Percentiles rank a stretch among this genome's conserved stretches.
phyloP scores from a whole-genome alignment of 2,329 filamentous ascomycete genomes.

The Parastagonospora avenae region DNA sequence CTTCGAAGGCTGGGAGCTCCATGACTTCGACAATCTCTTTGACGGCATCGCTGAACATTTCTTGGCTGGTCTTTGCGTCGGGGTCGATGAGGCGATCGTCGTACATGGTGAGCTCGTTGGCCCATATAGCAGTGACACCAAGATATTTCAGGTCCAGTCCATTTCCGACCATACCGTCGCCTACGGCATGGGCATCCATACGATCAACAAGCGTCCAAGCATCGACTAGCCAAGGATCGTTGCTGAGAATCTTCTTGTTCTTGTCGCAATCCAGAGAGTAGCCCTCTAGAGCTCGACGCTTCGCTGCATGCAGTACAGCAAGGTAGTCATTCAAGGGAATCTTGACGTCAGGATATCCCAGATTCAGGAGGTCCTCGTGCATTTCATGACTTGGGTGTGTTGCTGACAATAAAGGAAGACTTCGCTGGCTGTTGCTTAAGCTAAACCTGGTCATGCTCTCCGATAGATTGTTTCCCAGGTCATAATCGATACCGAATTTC shows the following conservation, averaged over 20 bases:
- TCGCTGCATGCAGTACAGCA: conserved; percentile 48
- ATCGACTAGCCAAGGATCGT: conserved; percentile 76
- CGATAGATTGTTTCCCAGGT: conserved; percentile 28
- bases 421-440: conserved; percentile 39
- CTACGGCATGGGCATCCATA: conserved; percentile 65
- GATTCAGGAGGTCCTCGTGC: conserved; percentile 44
- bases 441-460: conserved; percentile 37
- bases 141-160: conserved; percentile 76
- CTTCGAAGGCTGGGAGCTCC: conserved; percentile 67
- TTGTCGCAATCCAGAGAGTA: conserved; percentile 63
- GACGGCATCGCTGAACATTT: conserved; percentile 61
- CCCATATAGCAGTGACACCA: conserved; percentile 75
- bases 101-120: conserved; percentile 66
- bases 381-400: conserved; percentile 39
- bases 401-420: conserved; percentile 32
- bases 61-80: conserved; percentile 56
- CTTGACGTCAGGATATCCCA: conserved; percentile 43
- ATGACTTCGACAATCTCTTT: conserved; percentile 67
- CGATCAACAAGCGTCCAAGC: conserved; percentile 79
- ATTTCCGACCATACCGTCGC: conserved; percentile 72
- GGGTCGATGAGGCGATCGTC: conserved; percentile 43
- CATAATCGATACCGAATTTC: conserved; percentile 31
- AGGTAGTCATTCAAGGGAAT: conserved; percentile 42
- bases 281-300: conserved; percentile 61
- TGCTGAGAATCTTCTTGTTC: conserved; percentile 70